Evolutionary conservation across 495 filamentous ascomycete species (phyloP), one percentile per base, ranked within the genome.

Genomic region (Trichoderma orchidacearum): DNA sequence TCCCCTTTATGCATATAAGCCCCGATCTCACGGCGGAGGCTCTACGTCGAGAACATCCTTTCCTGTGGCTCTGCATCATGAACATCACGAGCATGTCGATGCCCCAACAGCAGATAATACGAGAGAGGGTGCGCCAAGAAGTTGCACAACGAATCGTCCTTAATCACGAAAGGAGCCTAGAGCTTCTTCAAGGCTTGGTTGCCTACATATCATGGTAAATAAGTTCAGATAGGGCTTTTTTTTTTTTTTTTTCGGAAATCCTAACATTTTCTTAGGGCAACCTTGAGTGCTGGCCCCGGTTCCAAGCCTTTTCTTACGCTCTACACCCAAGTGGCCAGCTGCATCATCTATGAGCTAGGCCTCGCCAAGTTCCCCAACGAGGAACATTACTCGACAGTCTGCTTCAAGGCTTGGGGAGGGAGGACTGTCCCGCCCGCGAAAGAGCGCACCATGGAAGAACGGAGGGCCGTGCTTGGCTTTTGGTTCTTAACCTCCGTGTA

Each of bases 11-110:
- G 8, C 45, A 60, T 45, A 67, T 83, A 7, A 66, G 70, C 0
- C 60, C 66, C 3, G 57, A 65, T 50, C 59, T 69, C 3, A 77
- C 73, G 0, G 72, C 76, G 2, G 62, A 68, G 3, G 64, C 76
- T 54, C 66, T 83, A 11, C 72, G 63, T 13, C 55, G 63, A 32
- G 64, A 75, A 28, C 67, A 68, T 8, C 79, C 80, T 0, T 76
- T 81, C 51, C 63, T 81, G 23, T 80, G 77, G 72, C 64, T 76
- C 4, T 72, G 71, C 51, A 78, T 82, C 29, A 75, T 80, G 62
- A 64, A 66, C 23, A 67, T 77, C 1, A 52, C 64, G 0, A 68
- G 64, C 5, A 66, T 56, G 51, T 68, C 61, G 0, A 62, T 65
- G 6, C 59, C 62, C 7, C 62, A 71, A 45, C 74, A 75, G 45